A percentile compares a stretch with the other conserved stretches of the same genome.
These are phyloP conservation scores for Cryoendolithus antarcticus DNA, from an alignment of 2,329 filamentous ascomycete genomes.

Conservation along the genomic window DNA sequence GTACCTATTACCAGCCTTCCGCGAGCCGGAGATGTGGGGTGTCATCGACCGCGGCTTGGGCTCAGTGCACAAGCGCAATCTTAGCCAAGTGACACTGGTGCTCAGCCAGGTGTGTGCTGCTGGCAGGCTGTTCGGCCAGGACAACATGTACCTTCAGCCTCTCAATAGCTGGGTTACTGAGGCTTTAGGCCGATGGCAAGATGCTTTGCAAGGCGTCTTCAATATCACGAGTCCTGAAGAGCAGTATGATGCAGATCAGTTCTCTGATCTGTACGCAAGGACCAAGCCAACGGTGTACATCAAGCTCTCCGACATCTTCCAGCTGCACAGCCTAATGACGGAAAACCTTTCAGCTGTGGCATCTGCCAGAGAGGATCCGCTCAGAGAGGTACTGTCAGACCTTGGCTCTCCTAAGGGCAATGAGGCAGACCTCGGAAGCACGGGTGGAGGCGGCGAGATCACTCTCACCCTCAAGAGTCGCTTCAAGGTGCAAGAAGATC, in stretches of 20 bases:
- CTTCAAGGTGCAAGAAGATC: conserved; percentile 45
- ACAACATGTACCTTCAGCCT: conserved; percentile 91
- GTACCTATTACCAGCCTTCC: conserved; percentile 80
- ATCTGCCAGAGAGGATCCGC: conserved; percentile 67
- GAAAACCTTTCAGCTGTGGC: conserved; percentile 68
- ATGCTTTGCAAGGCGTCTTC: conserved; percentile 66
- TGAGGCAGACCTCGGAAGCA: conserved; percentile 55
- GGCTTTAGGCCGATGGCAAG: conserved; percentile 64
- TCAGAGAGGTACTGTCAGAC: conserved; percentile 85
- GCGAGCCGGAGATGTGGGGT: conserved; percentile 84
- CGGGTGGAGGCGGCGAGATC: conserved; percentile 22
- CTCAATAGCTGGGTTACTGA: conserved; percentile 84
- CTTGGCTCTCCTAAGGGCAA: conserved; percentile 94
- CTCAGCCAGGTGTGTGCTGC: conserved; percentile 74
- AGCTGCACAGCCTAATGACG: conserved; percentile 80
- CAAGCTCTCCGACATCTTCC: conserved; percentile 95
- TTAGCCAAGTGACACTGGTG: conserved; percentile 83
- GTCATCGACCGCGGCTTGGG: conserved; percentile 82
- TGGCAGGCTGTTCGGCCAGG: conserved; percentile 78
- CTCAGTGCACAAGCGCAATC: conserved; percentile 83
- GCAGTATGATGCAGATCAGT: conserved; percentile 97
- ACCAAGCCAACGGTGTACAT: conserved; percentile 98
- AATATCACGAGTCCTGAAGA: conserved; percentile 74
- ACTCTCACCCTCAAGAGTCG: conserved; percentile 23
- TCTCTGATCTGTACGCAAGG: conserved; percentile 93